These are phyloP conservation scores for Hymenoscyphus salicellus DNA, from an alignment of 2,329 filamentous ascomycete genomes.

Conservation along the genomic window DNA sequence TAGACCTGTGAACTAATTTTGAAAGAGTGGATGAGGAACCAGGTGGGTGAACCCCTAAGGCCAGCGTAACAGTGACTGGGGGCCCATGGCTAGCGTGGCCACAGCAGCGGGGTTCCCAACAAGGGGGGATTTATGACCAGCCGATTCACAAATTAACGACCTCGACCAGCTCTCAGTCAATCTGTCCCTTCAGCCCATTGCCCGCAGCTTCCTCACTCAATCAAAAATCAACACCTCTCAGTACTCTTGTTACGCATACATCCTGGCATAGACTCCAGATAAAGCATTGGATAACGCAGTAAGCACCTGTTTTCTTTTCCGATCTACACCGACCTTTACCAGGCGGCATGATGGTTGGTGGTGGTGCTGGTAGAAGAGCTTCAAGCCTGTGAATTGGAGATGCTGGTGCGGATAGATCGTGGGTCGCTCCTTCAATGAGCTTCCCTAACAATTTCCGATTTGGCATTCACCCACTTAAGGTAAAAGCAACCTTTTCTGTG, in stretches of 20 bases:
- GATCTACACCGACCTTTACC: background rate
- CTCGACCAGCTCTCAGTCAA: slow-evolving; percentile 2
- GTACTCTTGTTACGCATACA: background rate
- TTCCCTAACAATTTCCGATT: background rate
- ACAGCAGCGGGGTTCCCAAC: background rate
- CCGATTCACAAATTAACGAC: slow-evolving; percentile 1
- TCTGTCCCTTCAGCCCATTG: slow-evolving; percentile 10
- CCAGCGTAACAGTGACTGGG: background rate
- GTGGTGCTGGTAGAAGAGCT: background rate
- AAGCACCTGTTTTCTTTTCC: background rate
- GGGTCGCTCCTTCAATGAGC: background rate
- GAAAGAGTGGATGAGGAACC: too few species aligned
- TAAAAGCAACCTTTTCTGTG: background rate
- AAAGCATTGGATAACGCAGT: background rate
- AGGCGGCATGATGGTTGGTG: background rate
- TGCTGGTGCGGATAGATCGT: background rate
- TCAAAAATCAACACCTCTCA: background rate
- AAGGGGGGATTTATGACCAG: background rate
- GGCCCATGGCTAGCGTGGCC: background rate
- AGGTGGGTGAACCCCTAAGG: background rate
- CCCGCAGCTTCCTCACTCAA: background rate
- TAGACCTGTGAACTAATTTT: too few species aligned
- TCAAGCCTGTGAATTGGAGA: background rate
- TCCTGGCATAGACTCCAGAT: background rate
- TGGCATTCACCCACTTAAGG: background rate